phyloP scores from a whole-genome alignment of 2,329 filamentous ascomycete species.

The Alternaria rosae region DNA sequence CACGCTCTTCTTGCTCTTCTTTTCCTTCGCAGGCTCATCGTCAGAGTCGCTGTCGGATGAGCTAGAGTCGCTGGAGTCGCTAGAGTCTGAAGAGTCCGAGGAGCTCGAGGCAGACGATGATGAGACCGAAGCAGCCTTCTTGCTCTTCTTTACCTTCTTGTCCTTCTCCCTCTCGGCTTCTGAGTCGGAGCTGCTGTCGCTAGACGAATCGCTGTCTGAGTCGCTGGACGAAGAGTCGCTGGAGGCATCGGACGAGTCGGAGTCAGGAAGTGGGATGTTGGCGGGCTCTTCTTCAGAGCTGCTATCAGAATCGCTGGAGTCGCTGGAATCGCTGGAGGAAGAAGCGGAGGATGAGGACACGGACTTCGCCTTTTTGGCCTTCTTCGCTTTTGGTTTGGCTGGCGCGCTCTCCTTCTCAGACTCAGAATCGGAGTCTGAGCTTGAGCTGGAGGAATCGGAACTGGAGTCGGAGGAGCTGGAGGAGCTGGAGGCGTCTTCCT shows the following conservation, averaged over 20 bases:
- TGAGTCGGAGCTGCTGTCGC: constrained; percentile 38
- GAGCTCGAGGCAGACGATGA: constrained; percentile 45
- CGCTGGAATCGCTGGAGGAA: constrained; percentile 27
- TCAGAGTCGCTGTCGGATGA: constrained; percentile 38
- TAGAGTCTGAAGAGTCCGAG: constrained; percentile 28
- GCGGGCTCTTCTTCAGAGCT: constrained; percentile 34
- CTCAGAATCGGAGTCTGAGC: constrained; percentile 31
- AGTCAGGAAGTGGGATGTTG: constrained; percentile 37
- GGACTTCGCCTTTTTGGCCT: constrained; percentile 19
- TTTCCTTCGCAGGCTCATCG: constrained; percentile 19
- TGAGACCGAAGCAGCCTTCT: constrained; percentile 36
- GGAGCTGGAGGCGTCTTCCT: constrained; percentile 20
- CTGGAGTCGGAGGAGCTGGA: constrained; percentile 25
- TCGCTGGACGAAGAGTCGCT: constrained; percentile 30
- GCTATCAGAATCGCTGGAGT: constrained; percentile 18
- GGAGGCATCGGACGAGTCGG: constrained; percentile 33
- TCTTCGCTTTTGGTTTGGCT: constrained; percentile 25
- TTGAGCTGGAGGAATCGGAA: constrained; percentile 24
- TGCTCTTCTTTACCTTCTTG: constrained; percentile 27
- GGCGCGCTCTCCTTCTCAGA: constrained; percentile 52
- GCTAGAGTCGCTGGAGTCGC: constrained; percentile 31
- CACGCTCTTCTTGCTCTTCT: constrained; percentile 20
- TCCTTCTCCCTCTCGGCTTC: constrained; percentile 31
- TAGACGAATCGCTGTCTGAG: constrained; percentile 32
- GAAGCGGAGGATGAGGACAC: constrained; percentile 13